phyloP scores from a whole-genome alignment of 2,329 filamentous ascomycete species.

The Paraphaeosphaeria sporulosa region DNA sequence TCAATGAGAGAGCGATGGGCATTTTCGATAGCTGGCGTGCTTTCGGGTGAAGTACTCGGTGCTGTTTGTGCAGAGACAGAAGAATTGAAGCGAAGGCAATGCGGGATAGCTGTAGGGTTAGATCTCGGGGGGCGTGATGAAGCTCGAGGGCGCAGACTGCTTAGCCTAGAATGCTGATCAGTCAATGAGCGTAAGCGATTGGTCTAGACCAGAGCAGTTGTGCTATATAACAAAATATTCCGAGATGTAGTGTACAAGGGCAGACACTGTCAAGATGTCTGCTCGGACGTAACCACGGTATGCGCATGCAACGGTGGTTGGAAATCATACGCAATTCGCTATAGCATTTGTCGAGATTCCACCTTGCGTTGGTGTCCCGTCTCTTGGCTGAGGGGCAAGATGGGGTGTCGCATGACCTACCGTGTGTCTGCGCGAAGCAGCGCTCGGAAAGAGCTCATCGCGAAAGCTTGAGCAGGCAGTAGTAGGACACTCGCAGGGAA shows the following conservation, averaged over 20 bases:
- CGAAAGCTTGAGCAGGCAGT: neutral
- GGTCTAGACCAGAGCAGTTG: neutral
- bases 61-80: neutral
- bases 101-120: neutral
- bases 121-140: no score
- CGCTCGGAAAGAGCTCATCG: slow-evolving; percentile 2
- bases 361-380: neutral
- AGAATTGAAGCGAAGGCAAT: neutral
- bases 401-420: slow-evolving; percentile 9
- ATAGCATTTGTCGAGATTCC: neutral
- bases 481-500: neutral
- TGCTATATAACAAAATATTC: neutral
- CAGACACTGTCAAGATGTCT: neutral
- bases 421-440: slow-evolving; percentile 13
- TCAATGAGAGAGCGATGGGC: neutral
- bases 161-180: neutral
- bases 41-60: neutral
- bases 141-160: neutral
- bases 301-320: neutral
- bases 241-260: neutral
- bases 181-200: neutral
- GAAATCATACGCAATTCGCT: neutral
- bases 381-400: neutral
- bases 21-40: neutral
- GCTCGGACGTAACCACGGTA: neutral